These are phyloP conservation scores for Stentor roeselii DNA, from an alignment of 73 alveolate genomes.

Conservation along the genomic window DNA sequence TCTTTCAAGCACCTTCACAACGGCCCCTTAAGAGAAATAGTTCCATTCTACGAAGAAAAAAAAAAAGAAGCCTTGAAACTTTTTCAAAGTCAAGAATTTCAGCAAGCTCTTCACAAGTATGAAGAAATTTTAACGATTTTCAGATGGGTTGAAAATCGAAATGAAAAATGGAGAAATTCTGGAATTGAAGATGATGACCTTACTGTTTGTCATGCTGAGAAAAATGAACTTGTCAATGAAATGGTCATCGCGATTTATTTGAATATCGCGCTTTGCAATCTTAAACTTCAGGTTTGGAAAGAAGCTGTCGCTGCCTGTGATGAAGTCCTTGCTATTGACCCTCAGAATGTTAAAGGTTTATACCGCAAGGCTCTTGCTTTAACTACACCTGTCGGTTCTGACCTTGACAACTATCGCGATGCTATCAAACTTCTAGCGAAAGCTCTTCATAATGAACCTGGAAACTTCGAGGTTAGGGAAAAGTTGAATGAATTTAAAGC, in stretches of 20 bases:
- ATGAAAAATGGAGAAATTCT: slow-evolving; percentile 40
- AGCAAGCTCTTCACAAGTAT: slow-evolving; percentile 37
- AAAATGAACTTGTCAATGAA: slow-evolving; percentile 18
- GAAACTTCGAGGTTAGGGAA: not conserved
- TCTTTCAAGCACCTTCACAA: slow-evolving; percentile 30
- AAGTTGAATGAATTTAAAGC: slow-evolving; percentile 14
- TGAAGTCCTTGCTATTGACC: slow-evolving; percentile 40
- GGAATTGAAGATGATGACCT: slow-evolving; percentile 42
- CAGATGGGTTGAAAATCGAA: slow-evolving; percentile 33
- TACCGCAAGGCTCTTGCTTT: slow-evolving; percentile 45
- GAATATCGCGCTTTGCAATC: slow-evolving; percentile 51
- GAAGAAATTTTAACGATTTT: slow-evolving; percentile 38
- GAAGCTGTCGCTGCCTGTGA: slow-evolving; percentile 42
- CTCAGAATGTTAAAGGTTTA: slow-evolving; percentile 45
- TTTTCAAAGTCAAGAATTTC: slow-evolving; percentile 21
- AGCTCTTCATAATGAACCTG: not conserved
- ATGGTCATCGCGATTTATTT: slow-evolving; percentile 31
- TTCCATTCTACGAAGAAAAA: slow-evolving; percentile 12
- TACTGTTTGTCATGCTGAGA: slow-evolving; percentile 32
- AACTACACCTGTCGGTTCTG: slow-evolving; percentile 4
- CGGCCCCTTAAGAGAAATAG: slow-evolving; percentile 8
- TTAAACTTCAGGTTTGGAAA: slow-evolving; percentile 32
- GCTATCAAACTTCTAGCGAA: not conserved
- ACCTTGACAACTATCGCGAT: not conserved
- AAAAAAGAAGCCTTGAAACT: slow-evolving; percentile 34